A percentile compares a stretch with the other conserved stretches of the same genome.
phyloP scores from a whole-genome alignment of 441 rosid species.

The Populus tomentosa region DNA sequence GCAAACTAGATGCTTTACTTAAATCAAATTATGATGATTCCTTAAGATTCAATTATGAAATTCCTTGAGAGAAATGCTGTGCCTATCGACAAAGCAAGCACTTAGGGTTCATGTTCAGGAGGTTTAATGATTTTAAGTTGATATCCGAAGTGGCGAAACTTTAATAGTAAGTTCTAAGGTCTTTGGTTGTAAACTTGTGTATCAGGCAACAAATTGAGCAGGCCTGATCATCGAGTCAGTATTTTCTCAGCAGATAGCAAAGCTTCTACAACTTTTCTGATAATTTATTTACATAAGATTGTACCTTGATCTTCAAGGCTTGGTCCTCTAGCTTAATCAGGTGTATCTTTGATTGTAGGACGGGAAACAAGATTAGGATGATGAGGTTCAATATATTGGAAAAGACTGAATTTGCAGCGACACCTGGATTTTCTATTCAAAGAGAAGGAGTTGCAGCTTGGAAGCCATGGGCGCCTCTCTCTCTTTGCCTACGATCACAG shows the following conservation, averaged over 20 bases:
- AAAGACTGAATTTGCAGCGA: neutral
- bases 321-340: neutral
- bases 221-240: slow-evolving; percentile 11
- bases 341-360: neutral
- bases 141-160: slow-evolving; percentile 17
- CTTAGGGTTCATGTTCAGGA: slow-evolving; percentile 13
- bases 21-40: slow-evolving; percentile 29
- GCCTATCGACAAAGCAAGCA: slow-evolving; percentile 7
- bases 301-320: neutral
- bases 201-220: slow-evolving; percentile 24
- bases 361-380: neutral
- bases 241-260: slow-evolving; percentile 5
- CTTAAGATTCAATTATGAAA: slow-evolving; percentile 18
- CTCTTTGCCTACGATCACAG: neutral
- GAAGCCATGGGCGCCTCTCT: slow-evolving; percentile 31
- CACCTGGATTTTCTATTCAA: neutral
- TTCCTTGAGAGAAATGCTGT: slow-evolving; percentile 6
- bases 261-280: slow-evolving; percentile 12
- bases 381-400: neutral
- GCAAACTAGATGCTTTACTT: slow-evolving; percentile 30
- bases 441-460: slow-evolving; percentile 9
- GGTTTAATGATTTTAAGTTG: slow-evolving; percentile 30
- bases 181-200: slow-evolving; percentile 24
- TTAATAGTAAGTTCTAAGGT: slow-evolving; percentile 25
- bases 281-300: neutral